Conservation (phyloP, 176 grass and related monocot species). For the Cenchrus purpureus region DNA sequence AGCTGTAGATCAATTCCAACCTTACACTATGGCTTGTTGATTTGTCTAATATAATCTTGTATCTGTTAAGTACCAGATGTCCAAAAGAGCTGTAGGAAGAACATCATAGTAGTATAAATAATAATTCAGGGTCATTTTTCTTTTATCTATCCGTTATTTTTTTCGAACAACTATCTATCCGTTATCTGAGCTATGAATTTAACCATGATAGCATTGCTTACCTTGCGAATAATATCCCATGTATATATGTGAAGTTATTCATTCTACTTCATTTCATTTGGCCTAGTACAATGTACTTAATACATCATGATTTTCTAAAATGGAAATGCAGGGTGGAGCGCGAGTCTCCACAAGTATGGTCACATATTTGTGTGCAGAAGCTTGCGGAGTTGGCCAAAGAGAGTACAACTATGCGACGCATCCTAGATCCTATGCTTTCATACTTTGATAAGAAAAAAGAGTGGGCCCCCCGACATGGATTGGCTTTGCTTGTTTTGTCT, state of each 20-base stretch:
- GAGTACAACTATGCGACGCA: conserved; percentile 81
- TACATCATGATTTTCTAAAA: conserved; percentile 24
- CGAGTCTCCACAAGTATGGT: conserved; percentile 88
- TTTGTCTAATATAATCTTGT: too few relatives aligned
- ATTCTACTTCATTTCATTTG: background rate
- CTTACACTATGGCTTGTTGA: too few relatives aligned
- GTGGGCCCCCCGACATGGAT: conserved; percentile 71
- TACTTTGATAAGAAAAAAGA: conserved; percentile 86
- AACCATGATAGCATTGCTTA: conserved; percentile 6
- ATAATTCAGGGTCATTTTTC: background rate
- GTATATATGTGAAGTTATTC: conserved; percentile 15
- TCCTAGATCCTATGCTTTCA: conserved; percentile 84
- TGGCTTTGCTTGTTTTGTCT: conserved; percentile 86
- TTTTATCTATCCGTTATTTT: conserved; percentile 5
- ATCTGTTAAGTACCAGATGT: background rate
- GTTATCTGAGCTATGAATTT: background rate
- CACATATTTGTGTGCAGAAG: conserved; percentile 82
- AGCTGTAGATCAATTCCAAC: too few relatives aligned
- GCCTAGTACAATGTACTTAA: background rate
- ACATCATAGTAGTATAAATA: background rate
- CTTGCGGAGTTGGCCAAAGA: conserved; percentile 92
- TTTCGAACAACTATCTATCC: background rate
- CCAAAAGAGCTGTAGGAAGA: background rate
- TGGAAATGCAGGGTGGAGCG: conserved; percentile 67
- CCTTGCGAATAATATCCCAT: background rate